These are phyloP conservation scores for Saccharomycopsis guyanensis DNA, from an alignment of 805 yeast species.

Conservation along the genomic window DNA sequence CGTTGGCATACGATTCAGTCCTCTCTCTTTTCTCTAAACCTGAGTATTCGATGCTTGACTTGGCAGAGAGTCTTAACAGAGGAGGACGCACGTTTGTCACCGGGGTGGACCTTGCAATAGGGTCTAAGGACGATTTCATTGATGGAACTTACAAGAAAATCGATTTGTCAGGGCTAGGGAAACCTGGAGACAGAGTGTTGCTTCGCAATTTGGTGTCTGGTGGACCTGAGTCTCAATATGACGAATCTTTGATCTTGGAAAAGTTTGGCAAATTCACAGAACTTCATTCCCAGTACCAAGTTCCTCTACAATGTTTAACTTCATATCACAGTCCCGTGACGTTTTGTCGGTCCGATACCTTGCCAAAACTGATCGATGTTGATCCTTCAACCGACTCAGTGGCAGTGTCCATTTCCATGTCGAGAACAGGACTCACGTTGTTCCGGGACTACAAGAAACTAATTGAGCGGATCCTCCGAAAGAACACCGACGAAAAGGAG, in stretches of 20 bases:
- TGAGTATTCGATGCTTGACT: slow-evolving; percentile 33
- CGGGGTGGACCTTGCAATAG: slow-evolving; percentile 6
- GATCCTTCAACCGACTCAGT: slow-evolving; percentile 19
- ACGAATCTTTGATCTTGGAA: slow-evolving; percentile 11
- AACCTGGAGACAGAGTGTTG: background rate
- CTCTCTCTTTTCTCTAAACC: slow-evolving; percentile 33
- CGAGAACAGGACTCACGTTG: slow-evolving; percentile 25
- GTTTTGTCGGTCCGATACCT: slow-evolving; percentile 9
- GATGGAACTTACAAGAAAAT: slow-evolving; percentile 1
- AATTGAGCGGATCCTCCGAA: slow-evolving; percentile 19
- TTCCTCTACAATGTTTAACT: slow-evolving; percentile 3
- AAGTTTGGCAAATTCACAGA: slow-evolving; percentile 15
- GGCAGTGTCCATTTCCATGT: slow-evolving; percentile 21
- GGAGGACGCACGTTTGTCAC: slow-evolving; percentile 8
- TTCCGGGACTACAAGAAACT: slow-evolving; percentile 24
- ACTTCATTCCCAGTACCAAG: slow-evolving; percentile 4
- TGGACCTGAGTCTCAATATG: slow-evolving; percentile 1
- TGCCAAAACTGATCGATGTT: slow-evolving; percentile 22
- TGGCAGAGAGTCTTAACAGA: slow-evolving; percentile 35
- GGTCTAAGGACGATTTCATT: slow-evolving; percentile 2
- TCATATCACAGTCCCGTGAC: slow-evolving; percentile 1
- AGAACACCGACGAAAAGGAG: slow-evolving; percentile 25
- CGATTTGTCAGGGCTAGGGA: background rate
- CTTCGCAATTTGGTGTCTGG: background rate
- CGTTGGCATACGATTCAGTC: slow-evolving; percentile 38